Percentiles rank a stretch among this genome's conserved stretches.
Conservation (phyloP, 192 early-diverging fungal genomes). For the Linnemannia schmuckeri region DNA sequence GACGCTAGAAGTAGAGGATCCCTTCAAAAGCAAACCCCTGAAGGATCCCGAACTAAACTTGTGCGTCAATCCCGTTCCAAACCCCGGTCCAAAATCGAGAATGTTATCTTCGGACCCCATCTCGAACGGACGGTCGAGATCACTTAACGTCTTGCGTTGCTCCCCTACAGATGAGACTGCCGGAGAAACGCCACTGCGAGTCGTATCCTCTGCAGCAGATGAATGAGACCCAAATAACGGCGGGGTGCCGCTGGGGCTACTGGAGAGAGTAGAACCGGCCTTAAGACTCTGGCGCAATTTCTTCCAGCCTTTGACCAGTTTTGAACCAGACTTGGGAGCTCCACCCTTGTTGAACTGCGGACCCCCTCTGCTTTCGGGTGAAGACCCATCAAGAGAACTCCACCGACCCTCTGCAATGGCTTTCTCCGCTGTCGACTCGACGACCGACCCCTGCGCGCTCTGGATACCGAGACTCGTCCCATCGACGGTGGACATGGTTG, state of each 20-base stretch:
- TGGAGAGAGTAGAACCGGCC: background rate
- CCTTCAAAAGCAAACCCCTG: conserved; percentile 7
- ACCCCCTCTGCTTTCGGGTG: background rate
- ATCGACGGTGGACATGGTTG: background rate
- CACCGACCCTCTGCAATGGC: background rate
- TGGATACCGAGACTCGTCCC: background rate
- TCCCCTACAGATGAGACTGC: background rate
- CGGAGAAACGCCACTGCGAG: background rate
- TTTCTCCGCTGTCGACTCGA: background rate
- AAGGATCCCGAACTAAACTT: conserved; percentile 23
- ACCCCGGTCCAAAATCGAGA: background rate
- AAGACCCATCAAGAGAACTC: background rate
- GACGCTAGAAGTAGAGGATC: conserved; percentile 1
- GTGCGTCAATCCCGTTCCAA: background rate
- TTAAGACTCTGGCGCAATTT: conserved; percentile 23
- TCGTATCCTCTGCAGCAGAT: background rate
- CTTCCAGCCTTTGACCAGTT: conserved; percentile 27
- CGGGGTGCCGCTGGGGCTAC: background rate
- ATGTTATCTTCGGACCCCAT: background rate
- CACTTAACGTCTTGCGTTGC: conserved; percentile 18
- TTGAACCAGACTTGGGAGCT: conserved; percentile 18
- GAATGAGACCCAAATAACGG: conserved; percentile 1
- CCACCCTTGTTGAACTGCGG: background rate
- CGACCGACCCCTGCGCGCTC: background rate
- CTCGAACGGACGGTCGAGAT: conserved; percentile 14